Percentiles rank a stretch among this genome's conserved stretches.
Conservation (phyloP, 2,329 filamentous ascomycete genomes). For the Malbranchea zuffiana region DNA sequence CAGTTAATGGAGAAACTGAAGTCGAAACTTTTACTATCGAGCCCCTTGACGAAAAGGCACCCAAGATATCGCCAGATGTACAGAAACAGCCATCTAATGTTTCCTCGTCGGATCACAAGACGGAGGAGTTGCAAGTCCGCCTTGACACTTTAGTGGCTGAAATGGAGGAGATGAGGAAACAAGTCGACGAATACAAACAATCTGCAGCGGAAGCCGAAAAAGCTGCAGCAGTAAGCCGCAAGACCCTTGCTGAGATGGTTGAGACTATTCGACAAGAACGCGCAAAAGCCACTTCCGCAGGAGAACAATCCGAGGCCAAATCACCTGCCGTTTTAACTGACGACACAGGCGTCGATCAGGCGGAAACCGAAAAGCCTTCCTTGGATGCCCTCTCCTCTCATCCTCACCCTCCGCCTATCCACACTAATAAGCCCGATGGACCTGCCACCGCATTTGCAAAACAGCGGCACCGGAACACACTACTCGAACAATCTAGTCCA, state of each 20-base stretch:
- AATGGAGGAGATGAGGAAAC: conserved; percentile 68
- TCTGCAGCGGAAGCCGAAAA: conserved; percentile 71
- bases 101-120: not conserved
- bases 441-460: conserved; percentile 31
- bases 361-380: not conserved
- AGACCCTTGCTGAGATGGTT: conserved; percentile 78
- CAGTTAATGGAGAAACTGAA: no score
- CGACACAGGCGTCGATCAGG: not conserved
- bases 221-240: conserved; percentile 60
- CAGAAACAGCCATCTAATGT: not conserved
- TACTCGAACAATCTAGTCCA: conserved; percentile 50
- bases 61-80: conserved; percentile 20
- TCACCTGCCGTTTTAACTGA: not conserved
- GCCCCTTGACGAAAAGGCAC: conserved; percentile 15
- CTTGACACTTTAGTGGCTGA: conserved; percentile 67
- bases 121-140: conserved; percentile 51
- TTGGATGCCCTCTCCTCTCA: conserved; percentile 7
- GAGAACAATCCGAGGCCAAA: conserved; percentile 16
- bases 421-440: conserved; percentile 28
- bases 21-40: conserved; percentile 1
- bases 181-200: conserved; percentile 65
- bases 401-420: conserved; percentile 38
- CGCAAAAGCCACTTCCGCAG: conserved; percentile 43
- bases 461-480: conserved; percentile 23
- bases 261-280: conserved; percentile 61